Conservation (phyloP, 257 asterid species). For the Solanum piurae region DNA sequence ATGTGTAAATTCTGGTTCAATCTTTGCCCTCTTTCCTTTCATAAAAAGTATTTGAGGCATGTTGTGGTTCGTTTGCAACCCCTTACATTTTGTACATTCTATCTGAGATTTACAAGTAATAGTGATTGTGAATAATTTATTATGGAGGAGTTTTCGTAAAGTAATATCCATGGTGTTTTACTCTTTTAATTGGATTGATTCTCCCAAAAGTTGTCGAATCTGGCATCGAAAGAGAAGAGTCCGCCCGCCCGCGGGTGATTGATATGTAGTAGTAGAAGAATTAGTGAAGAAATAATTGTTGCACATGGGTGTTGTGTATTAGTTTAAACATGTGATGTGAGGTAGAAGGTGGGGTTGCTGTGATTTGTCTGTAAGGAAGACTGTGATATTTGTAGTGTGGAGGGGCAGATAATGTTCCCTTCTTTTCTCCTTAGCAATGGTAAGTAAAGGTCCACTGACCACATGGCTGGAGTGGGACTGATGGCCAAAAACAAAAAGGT, state of each 20-base stretch:
- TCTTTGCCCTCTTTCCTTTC: not conserved
- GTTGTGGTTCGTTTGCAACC: conserved; percentile 15
- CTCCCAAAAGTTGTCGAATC: too few relatives aligned
- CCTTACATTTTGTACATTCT: conserved; percentile 37
- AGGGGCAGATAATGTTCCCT: not conserved
- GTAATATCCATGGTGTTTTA: not conserved
- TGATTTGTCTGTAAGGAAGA: conserved; percentile 4
- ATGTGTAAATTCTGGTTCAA: conserved; percentile 64
- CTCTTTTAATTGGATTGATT: not conserved
- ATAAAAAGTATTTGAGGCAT: conserved; percentile 22
- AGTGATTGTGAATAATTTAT: conserved; percentile 36
- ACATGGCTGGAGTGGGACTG: not conserved
- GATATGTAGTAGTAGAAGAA: not conserved
- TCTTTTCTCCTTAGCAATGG: not conserved
- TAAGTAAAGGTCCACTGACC: not conserved
- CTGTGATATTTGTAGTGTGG: not conserved
- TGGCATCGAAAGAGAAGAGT: too few relatives aligned
- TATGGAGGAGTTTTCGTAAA: conserved; percentile 3
- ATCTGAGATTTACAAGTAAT: conserved; percentile 11
- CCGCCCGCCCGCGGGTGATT: too few relatives aligned
- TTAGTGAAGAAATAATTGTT: conserved; percentile 9
- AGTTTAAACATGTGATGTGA: not conserved
- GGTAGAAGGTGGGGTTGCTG: not conserved
- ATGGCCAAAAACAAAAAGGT: not conserved
- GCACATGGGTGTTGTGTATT: conserved; percentile 24